Percentiles rank a stretch among this genome's conserved stretches.
These are phyloP conservation scores for Cryphonectria parasitica DNA, from an alignment of 2,329 filamentous ascomycete species.

Conservation along the genomic window DNA sequence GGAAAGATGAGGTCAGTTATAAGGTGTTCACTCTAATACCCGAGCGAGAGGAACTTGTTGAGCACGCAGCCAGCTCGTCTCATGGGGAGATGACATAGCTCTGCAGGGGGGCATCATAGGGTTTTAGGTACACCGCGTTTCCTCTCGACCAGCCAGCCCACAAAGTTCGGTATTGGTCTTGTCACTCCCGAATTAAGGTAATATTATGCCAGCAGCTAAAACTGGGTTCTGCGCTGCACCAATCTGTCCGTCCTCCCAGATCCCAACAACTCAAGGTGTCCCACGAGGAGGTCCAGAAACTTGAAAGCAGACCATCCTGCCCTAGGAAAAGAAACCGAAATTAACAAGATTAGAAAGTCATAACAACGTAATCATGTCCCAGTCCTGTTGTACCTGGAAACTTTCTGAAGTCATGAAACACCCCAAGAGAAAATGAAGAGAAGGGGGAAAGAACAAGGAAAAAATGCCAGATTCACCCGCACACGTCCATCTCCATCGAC, in stretches of 20 bases:
- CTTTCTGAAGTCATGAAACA: not conserved
- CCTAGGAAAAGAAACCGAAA: not conserved
- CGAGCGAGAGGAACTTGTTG: slow-evolving; percentile 22
- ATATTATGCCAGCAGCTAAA: not conserved
- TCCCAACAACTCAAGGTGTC: not conserved
- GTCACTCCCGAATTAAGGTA: not conserved
- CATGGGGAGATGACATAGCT: not conserved
- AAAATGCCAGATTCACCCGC: not conserved
- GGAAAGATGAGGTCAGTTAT: slow-evolving; percentile 51
- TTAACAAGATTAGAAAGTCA: not conserved
- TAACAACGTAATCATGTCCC: not conserved
- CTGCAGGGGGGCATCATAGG: not conserved
- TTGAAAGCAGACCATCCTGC: not conserved
- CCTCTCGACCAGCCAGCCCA: not conserved
- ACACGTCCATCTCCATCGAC: slow-evolving; percentile 19
- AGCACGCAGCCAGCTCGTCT: not conserved
- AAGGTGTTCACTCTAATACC: slow-evolving; percentile 52
- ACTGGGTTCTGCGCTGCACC: not conserved
- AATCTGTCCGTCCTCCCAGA: not conserved
- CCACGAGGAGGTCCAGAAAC: not conserved
- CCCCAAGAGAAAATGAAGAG: not conserved
- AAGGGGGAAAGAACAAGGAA: not conserved
- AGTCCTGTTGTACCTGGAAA: slow-evolving; percentile 14
- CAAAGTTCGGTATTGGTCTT: not conserved
- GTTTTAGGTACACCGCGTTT: not conserved